Conservation (phyloP, 305 asterid species). For the Euphrasia arctica region DNA sequence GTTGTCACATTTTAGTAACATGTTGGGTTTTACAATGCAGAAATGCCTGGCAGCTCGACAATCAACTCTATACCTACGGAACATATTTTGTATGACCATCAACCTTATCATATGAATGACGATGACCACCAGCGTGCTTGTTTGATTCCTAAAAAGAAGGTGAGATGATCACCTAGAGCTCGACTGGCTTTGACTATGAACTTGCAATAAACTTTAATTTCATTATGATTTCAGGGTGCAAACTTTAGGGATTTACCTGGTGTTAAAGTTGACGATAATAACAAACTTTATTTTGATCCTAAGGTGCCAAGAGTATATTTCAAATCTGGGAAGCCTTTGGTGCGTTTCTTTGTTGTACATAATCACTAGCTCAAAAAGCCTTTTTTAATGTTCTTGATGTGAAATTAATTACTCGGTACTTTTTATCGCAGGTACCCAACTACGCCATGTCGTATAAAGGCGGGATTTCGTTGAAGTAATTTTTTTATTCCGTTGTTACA, state of each 20-base stretch:
- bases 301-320: background rate
- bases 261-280: slow-evolving; percentile 52
- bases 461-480: slow-evolving; percentile 39
- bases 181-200: background rate
- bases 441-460: slow-evolving; percentile 63
- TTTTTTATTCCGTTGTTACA: background rate
- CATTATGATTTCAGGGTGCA: slow-evolving; percentile 35
- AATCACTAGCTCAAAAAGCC: no score
- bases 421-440: slow-evolving; percentile 53
- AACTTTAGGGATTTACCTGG: slow-evolving; percentile 69
- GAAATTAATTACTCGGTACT: background rate
- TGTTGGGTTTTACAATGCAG: background rate
- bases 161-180: background rate
- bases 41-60: slow-evolving; percentile 1
- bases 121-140: background rate
- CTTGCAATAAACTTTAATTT: background rate
- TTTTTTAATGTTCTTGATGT: background rate
- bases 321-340: background rate
- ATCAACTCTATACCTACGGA: background rate
- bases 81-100: slow-evolving; percentile 3
- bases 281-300: slow-evolving; percentile 76
- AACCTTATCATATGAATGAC: background rate
- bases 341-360: background rate
- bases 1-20: background rate
- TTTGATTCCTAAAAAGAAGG: background rate